phyloP scores from a whole-genome alignment of 2,329 filamentous ascomycete genomes.

The Fusarium buharicum region DNA sequence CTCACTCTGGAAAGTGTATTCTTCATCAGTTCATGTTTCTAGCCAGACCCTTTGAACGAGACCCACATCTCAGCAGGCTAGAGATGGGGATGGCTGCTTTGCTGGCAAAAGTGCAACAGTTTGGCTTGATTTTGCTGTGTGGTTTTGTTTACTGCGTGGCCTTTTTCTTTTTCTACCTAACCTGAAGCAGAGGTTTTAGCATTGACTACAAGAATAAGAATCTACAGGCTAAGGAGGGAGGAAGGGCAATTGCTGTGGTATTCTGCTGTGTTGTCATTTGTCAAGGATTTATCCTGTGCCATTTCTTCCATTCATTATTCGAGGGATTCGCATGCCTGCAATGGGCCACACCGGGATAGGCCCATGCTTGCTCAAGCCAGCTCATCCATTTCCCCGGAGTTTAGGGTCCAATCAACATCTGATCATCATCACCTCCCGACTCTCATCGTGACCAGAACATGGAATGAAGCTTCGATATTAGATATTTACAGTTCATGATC shows the following conservation, averaged over 20 bases:
- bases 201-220: not conserved
- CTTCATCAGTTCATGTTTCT: conserved; percentile 4
- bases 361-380: conserved; percentile 15
- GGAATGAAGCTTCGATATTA: conserved; percentile 6
- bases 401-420: conserved; percentile 8
- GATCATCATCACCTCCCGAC: not conserved
- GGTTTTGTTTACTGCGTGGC: conserved; percentile 9
- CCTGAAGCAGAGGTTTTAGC: conserved; percentile 1
- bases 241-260: not conserved
- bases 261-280: not conserved
- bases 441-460: not conserved
- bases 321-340: conserved; percentile 15
- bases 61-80: conserved; percentile 26
- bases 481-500: not conserved
- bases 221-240: conserved; percentile 5
- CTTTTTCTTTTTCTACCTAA: not conserved
- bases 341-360: conserved; percentile 13
- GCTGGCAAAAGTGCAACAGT: conserved; percentile 30
- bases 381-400: conserved; percentile 28
- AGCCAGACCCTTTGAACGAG: conserved; percentile 17
- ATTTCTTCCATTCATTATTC: conserved; percentile 22
- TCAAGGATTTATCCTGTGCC: not conserved
- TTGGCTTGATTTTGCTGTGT: conserved; percentile 4
- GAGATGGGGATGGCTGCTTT: conserved; percentile 23
- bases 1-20: not conserved